A percentile compares a stretch with the other conserved stretches of the same genome.
phyloP scores from a whole-genome alignment of 345 rosid genomes.

The Camelina hispida region DNA sequence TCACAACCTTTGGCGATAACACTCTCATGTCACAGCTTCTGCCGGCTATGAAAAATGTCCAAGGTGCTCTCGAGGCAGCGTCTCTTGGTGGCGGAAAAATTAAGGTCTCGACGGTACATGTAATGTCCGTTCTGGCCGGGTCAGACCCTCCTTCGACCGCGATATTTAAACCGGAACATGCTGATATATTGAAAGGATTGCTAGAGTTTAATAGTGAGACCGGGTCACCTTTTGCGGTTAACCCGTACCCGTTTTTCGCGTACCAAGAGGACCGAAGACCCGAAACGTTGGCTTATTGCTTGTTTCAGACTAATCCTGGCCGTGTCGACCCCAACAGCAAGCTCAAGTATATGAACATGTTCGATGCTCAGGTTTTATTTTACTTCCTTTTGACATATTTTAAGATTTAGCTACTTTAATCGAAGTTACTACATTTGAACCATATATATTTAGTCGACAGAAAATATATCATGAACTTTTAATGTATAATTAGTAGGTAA shows the following conservation, averaged over 20 bases:
- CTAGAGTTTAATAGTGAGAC: constrained; percentile 67
- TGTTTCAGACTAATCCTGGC: constrained; percentile 84
- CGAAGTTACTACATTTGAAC: neutral
- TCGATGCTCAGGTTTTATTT: constrained; percentile 83
- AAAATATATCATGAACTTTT: neutral
- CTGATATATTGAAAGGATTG: constrained; percentile 67
- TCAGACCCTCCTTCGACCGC: constrained; percentile 88
- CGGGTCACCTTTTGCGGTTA: constrained; percentile 78
- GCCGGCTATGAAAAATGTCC: constrained; percentile 83
- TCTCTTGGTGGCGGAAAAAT: constrained; percentile 70
- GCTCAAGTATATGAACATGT: constrained; percentile 93
- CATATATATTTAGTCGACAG: neutral
- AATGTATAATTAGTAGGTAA: neutral
- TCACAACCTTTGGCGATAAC: constrained; percentile 53
- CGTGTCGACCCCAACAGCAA: constrained; percentile 66
- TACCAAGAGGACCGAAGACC: constrained; percentile 76
- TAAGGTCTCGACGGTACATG: constrained; percentile 82
- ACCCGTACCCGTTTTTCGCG: constrained; percentile 90
- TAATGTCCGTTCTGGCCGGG: constrained; percentile 65
- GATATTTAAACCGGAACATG: constrained; percentile 54
- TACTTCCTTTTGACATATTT: neutral
- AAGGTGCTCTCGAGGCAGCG: constrained; percentile 64
- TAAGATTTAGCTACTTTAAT: neutral
- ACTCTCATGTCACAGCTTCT: constrained; percentile 64
- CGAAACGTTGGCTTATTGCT: constrained; percentile 74